Base-by-base conservation (phyloP, 768 basidiomycete genomes). In the Dentipellis fragilis region DNA sequence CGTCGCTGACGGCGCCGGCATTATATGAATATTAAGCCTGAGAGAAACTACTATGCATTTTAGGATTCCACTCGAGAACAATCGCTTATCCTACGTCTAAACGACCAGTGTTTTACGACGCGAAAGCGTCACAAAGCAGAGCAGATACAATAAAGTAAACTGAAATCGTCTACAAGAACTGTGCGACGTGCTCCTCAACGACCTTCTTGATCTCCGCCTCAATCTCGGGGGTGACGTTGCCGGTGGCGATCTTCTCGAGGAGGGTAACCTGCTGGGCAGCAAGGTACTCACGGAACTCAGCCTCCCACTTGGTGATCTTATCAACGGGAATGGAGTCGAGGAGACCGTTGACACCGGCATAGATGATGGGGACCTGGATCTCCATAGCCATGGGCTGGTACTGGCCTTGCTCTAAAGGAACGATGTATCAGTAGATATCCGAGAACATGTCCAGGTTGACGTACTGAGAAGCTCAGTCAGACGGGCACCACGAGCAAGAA, bases 341-440 rank as follows among this genome's bases (percentile, higher is more conserved):
- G 61, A 96, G 84, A 91, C 96, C 96, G 75, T 98, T 94, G 65
- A 99, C 96, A 84, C 95, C 95, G 63, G 95, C 96, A 71, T 95
- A 97, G 78, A 98, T 93, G 72, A 97, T 91, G 63, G 95, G 95
- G 60, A 96, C 95, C 80, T 96, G 94, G 61, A 97, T 75, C 76
- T 98, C 95, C 72, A 89, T 94, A 42, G 93, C 73, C 67, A 97
- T 75, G 54, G 93, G 91, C 71, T 94, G 88, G 75, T 97, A 97
- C 78, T 98, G 95, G 61, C 92, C 93, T 83, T 98, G 95, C 77
- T 97, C 48, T 49, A 21, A 11, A 23, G 10, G 22, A 23, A 23
- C 10, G 9, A 10, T 49, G 6, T 1, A 35, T 49, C 1, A 1
- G 48, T 1, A 23, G 22, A 49, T 14, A 8, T 16, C 10, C 19